Evolutionary conservation across 169 alveolate species (phyloP).

Genomic region (Cryptosporidium ubiquitum): DNA sequence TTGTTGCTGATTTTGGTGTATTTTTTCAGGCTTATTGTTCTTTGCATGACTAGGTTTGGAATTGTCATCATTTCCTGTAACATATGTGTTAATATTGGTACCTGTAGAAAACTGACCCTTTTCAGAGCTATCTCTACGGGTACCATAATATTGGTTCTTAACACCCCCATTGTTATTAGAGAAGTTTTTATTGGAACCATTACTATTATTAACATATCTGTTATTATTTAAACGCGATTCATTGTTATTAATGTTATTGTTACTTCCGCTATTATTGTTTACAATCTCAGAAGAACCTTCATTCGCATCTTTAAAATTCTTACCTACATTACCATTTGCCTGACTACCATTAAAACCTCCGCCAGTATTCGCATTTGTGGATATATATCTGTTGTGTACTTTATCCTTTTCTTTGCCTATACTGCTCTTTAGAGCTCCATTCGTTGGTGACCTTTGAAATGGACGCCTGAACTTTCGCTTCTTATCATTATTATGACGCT

Average conservation of each 20-base stretch:
- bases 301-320: background rate
- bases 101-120: background rate
- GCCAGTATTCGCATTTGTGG: conserved; percentile 2
- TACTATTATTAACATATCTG: background rate
- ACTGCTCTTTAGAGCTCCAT: conserved; percentile 42
- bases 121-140: background rate
- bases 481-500: conserved; percentile 67
- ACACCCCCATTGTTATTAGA: background rate
- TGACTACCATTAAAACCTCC: conserved; percentile 11
- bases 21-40: background rate
- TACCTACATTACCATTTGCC: background rate
- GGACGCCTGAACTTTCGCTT: conserved; percentile 73
- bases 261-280: background rate
- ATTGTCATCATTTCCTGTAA: background rate
- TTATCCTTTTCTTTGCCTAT: conserved; percentile 50
- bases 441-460: conserved; percentile 62
- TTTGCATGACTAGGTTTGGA: background rate
- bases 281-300: background rate
- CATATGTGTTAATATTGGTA: background rate
- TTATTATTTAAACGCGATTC: background rate
- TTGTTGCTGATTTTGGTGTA: background rate
- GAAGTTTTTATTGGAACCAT: background rate
- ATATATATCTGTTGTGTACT: conserved; percentile 29
- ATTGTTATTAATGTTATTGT: background rate
- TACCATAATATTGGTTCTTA: background rate